Evolutionary conservation across 2,329 filamentous ascomycete species (phyloP).

Genomic region (Calonectria hongkongensis): DNA sequence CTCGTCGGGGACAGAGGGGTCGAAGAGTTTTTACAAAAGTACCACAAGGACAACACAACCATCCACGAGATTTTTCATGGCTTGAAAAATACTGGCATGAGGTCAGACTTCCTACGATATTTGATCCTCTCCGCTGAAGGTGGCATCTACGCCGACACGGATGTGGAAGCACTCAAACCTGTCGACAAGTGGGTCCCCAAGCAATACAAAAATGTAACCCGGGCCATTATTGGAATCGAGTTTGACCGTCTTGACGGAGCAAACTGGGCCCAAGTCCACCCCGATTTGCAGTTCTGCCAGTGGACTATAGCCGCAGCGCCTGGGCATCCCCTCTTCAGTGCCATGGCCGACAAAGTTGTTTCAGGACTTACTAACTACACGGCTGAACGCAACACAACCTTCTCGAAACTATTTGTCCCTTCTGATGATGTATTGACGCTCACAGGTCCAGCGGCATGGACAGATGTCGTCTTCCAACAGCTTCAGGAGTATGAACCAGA

Average conservation of each 20-base stretch:
- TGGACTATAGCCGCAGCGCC: slow-evolving; percentile 60
- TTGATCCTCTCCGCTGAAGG: slow-evolving; percentile 56
- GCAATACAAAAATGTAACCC: slow-evolving; percentile 41
- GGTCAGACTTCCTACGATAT: slow-evolving; percentile 57
- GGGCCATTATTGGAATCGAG: slow-evolving; percentile 57
- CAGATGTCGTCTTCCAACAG: slow-evolving; percentile 40
- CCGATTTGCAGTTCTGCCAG: slow-evolving; percentile 59
- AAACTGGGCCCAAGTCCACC: slow-evolving; percentile 54
- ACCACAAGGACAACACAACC: slow-evolving; percentile 37
- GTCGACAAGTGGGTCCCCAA: slow-evolving; percentile 61
- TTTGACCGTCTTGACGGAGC: slow-evolving; percentile 55
- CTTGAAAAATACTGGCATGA: slow-evolving; percentile 55
- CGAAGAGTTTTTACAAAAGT: slow-evolving; percentile 51
- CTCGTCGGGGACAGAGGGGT: slow-evolving; percentile 53
- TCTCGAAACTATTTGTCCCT: slow-evolving; percentile 4
- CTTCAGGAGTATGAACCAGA: slow-evolving; percentile 37
- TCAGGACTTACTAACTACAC: slow-evolving; percentile 46
- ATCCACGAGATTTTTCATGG: slow-evolving; percentile 49
- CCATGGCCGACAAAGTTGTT: slow-evolving; percentile 51
- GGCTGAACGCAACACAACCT: slow-evolving; percentile 13
- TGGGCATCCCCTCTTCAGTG: slow-evolving; percentile 56
- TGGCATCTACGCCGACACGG: slow-evolving; percentile 75
- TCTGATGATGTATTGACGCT: slow-evolving; percentile 40
- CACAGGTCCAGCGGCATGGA: slow-evolving; percentile 44
- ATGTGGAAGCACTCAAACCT: slow-evolving; percentile 73